Evolutionary conservation across 176 grass and related monocot species (phyloP).

Genomic region (Carex parvula): DNA sequence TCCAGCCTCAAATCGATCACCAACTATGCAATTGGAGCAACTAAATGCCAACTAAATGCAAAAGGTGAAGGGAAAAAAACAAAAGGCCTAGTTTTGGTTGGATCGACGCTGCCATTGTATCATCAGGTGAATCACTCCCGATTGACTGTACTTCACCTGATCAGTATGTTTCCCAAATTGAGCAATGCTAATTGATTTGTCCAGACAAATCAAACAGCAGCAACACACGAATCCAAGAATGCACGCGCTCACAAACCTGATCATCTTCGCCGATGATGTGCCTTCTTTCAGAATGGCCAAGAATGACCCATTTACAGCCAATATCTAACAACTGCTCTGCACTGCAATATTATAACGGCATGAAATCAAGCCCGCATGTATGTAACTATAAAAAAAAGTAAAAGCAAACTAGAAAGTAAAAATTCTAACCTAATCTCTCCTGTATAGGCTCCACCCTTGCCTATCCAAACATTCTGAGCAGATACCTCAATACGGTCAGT

Average conservation of each 20-base stretch:
- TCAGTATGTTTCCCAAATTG: background rate
- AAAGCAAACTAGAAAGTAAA: conserved; percentile 5
- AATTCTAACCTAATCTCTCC: conserved; percentile 80
- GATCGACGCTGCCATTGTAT: background rate
- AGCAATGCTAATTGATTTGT: background rate
- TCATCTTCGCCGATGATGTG: conserved; percentile 92
- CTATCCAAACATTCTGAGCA: conserved; percentile 83
- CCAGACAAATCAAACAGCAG: background rate
- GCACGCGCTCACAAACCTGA: conserved; percentile 33
- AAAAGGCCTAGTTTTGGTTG: background rate
- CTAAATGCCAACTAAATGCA: background rate
- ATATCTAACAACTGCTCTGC: conserved; percentile 91
- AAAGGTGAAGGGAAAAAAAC: background rate
- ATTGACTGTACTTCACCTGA: background rate
- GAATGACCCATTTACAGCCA: conserved; percentile 91
- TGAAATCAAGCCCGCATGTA: background rate
- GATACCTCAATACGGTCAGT: conserved; percentile 72
- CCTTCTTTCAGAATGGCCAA: conserved; percentile 87
- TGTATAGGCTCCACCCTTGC: conserved; percentile 96
- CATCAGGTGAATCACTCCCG: background rate
- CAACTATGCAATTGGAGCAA: background rate
- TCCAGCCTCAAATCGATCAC: background rate
- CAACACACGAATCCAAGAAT: background rate
- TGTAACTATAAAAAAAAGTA: background rate
- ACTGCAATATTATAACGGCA: conserved; percentile 32